These are phyloP conservation scores for Colletotrichum coccodes DNA, from an alignment of 2,329 filamentous ascomycete genomes.

Conservation along the genomic window DNA sequence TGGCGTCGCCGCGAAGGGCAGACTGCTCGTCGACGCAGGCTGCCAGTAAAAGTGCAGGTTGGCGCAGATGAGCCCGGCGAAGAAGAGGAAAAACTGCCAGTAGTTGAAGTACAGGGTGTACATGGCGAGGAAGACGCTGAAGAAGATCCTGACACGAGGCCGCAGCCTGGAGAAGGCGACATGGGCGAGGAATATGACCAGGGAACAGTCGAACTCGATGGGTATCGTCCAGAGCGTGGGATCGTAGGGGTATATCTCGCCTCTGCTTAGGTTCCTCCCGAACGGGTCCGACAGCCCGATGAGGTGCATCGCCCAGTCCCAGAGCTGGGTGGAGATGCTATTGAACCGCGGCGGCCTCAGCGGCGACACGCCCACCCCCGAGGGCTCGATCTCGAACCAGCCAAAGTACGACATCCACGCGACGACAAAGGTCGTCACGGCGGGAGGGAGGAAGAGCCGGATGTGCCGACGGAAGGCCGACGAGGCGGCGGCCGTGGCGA, in stretches of 20 bases:
- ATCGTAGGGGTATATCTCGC: constrained; percentile 53
- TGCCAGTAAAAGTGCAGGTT: constrained; percentile 38
- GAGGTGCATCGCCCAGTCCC: constrained; percentile 58
- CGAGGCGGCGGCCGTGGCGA: constrained; percentile 57
- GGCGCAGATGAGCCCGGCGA: constrained; percentile 12
- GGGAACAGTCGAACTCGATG: constrained; percentile 67
- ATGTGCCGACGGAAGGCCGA: constrained; percentile 62
- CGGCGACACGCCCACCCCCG: neutral
- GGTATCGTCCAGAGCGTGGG: constrained; percentile 72
- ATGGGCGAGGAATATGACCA: constrained; percentile 65
- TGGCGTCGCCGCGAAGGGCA: neutral
- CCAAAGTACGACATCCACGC: constrained; percentile 54
- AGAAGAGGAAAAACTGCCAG: constrained; percentile 28
- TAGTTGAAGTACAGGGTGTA: constrained; percentile 45
- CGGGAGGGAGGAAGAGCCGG: constrained; percentile 61
- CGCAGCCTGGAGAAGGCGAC: constrained; percentile 60
- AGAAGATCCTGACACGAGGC: constrained; percentile 51
- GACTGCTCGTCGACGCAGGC: constrained; percentile 34
- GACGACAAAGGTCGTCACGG: constrained; percentile 60
- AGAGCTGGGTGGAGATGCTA: constrained; percentile 50
- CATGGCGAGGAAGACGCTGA: constrained; percentile 49
- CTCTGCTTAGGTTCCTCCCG: constrained; percentile 49
- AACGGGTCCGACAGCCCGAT: constrained; percentile 60
- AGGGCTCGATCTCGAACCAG: constrained; percentile 38
- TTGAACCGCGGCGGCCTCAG: constrained; percentile 23